Conservation (phyloP, 1,284 basidiomycete species). For the Leucoagaricus sp. region DNA sequence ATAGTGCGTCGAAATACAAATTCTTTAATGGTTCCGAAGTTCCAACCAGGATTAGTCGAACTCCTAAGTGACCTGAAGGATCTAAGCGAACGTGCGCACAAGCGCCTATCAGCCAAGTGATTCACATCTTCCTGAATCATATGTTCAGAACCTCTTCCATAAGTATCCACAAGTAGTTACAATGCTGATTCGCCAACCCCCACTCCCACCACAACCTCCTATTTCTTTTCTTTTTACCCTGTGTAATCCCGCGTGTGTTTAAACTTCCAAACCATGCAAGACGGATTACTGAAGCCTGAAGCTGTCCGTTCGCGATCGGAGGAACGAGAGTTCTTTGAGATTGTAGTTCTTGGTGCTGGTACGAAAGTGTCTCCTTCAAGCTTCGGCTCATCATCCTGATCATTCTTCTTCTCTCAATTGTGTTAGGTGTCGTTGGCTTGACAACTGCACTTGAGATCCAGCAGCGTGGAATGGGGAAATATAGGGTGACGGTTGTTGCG, state of each 20-base stretch:
- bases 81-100: background rate
- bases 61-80: too few relatives aligned
- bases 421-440: slow-evolving; percentile 67
- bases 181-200: background rate
- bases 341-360: slow-evolving; percentile 37
- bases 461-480: slow-evolving; percentile 52
- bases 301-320: background rate
- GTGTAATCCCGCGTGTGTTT: too few relatives aligned
- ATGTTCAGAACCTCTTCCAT: background rate
- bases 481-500: slow-evolving; percentile 65
- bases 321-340: slow-evolving; percentile 15
- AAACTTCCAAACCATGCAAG: background rate
- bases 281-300: background rate
- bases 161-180: too few relatives aligned
- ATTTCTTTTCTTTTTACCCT: too few relatives aligned
- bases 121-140: background rate
- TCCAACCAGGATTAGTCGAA: too few relatives aligned
- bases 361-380: background rate
- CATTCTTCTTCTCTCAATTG: too few relatives aligned
- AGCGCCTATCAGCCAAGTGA: background rate
- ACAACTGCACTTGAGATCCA: slow-evolving; percentile 70
- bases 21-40: too few relatives aligned
- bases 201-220: background rate
- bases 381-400: background rate
- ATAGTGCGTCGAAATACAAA: too few relatives aligned